Base-by-base conservation (phyloP, 495 filamentous ascomycete genomes). In the Acidiella bohemica region DNA sequence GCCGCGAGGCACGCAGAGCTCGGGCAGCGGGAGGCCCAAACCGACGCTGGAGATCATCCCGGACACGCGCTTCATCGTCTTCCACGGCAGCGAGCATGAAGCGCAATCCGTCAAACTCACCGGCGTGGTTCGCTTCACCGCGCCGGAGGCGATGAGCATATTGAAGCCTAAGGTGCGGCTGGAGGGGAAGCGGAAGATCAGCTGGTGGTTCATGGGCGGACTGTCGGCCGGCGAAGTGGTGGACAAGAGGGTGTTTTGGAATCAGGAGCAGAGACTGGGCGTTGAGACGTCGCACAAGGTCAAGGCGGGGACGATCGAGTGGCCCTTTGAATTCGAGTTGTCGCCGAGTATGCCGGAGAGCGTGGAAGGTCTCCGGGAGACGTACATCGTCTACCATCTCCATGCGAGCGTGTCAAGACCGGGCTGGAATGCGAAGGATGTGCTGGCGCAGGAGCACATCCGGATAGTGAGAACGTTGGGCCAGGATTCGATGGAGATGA, bases 381-480 rank as follows among this genome's bases (percentile, higher is more conserved):
- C 76, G 6, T 85, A 76, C 58, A 73, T 97, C 43, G 75, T 79
- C 27, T 96, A 94, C 58, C 75, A 79, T 39, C 70, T 97, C 61
- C 88, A 86, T 56, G 88, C 88, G 1, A 84, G 80, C 30, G 75
- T 96, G 14, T 78, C 80, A 16, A 68, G 87, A 42, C 41, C 49
- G 12, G 76, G 78, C 13, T 82, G 81, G 57, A 72, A 94, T 53
- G 69, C 75, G 33, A 81, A 87, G 57, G 84, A 93, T 45, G 66
- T 90, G 11, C 67, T 78, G 36, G 73, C 81, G 9, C 75, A 76
- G 44, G 84, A 81, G 56, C 83, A 84, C 32, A 61, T 97, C 38
- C 74, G 90, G 14, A 77, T 97, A 43, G 80, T 97, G 32, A 71
- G 90, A 36, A 95, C 88, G 3, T 62, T 94, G 36, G 80, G 84